Base-by-base conservation (phyloP, 1,284 basidiomycete genomes). In the Cryptococcus sp. region DNA sequence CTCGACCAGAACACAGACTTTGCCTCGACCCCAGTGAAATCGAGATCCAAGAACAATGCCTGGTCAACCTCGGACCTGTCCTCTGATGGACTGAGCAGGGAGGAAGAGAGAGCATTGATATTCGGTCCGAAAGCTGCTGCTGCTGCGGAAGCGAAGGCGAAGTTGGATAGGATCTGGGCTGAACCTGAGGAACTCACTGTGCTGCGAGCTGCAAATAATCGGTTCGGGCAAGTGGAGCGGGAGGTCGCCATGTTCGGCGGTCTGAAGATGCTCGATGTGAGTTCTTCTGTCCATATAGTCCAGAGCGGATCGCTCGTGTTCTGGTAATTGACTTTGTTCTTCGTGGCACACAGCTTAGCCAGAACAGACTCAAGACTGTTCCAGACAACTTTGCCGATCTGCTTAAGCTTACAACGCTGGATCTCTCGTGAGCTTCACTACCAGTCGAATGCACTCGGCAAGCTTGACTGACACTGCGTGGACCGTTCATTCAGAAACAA, bases 171-270 rank as follows among this genome's bases (percentile, higher is more conserved):
- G 13, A 47, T 42, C 22, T 73, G 70, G 71, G 54, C 58, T 16
- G 77, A 79, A 58, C 71, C 73, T 38, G 77, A 75, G 57, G 78
- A 79, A 57, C 48, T 79, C 19, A 63, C 61, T 1, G 46, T 54
- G 8, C 67, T 78, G 50, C 67, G 62, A 49, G 74, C 72, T 11
- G 60, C 63, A 13, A 62, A 68, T 3, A 77, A 77, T 64, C 48
- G 50, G 50, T 57, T 79, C 19, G 60, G 51, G 39, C 57, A 57
- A 42, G 30, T 79, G 17, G 76, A 79, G n/a, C 51, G 61, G 20
- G 75, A 78, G 54, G 65, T 79, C 51, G 78, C 75, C 1, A 64
- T 70, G 52, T 75, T 79, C 64, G 78, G 76, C 1, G 75, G 72
- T 3, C 55, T 79, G 22, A 73, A 69, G 56, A 64, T 53, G 15